These are phyloP conservation scores for Colletotrichum cuscutae DNA, from an alignment of 2,329 filamentous ascomycete genomes.

Conservation along the genomic window DNA sequence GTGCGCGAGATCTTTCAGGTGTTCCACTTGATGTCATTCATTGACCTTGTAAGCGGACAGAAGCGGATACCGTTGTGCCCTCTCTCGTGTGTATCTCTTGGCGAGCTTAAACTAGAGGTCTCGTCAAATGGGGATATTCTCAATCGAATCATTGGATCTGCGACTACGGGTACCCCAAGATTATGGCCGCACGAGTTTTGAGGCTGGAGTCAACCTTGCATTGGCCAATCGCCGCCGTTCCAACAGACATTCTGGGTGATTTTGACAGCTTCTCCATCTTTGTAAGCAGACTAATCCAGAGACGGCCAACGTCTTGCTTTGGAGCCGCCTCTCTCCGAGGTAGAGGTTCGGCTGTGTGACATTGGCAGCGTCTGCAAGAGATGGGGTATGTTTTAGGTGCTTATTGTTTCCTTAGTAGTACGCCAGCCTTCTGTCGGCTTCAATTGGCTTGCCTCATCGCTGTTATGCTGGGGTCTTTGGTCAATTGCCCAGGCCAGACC, in stretches of 20 bases:
- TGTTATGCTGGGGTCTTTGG: not conserved
- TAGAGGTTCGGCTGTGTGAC: constrained; percentile 15
- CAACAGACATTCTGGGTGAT: not conserved
- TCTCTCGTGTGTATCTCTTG: not conserved
- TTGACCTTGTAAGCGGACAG: not conserved
- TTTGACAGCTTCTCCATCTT: not conserved
- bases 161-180: not conserved
- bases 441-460: not conserved
- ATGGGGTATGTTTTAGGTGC: not conserved
- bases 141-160: not conserved
- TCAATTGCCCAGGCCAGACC: not conserved
- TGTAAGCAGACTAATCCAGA: not conserved
- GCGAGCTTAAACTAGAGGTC: not conserved
- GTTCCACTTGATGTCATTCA: not conserved
- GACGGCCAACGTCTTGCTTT: not conserved
- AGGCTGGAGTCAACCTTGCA: not conserved
- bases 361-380: not conserved
- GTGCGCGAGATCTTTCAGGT: not conserved
- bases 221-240: not conserved
- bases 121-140: not conserved
- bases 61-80: not conserved
- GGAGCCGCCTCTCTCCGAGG: constrained; percentile 20
- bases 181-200: not conserved
- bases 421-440: not conserved
- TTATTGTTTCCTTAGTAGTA: not conserved